A percentile compares a stretch with the other conserved stretches of the same genome.
Evolutionary conservation across 2,329 filamentous ascomycete species (phyloP).

Genomic region (Tolypocladium nubicola): DNA sequence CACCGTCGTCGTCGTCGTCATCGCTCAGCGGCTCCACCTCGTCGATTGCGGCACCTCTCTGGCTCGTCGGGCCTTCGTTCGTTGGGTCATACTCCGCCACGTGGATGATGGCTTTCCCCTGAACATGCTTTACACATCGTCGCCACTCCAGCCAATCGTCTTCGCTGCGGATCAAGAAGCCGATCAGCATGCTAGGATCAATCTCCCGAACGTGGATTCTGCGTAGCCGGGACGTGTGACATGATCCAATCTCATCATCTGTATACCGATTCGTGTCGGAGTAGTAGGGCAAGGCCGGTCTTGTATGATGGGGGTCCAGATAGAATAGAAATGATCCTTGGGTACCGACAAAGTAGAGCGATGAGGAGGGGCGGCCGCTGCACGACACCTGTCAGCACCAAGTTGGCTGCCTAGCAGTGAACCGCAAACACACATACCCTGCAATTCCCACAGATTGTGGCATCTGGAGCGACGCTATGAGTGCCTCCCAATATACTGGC

Average conservation of each 20-base stretch:
- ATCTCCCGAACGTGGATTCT: slow-evolving; percentile 80
- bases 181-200: slow-evolving; percentile 97
- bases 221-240: slow-evolving; percentile 77
- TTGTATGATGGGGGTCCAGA: slow-evolving; percentile 84
- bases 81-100: slow-evolving; percentile 62
- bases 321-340: slow-evolving; percentile 79
- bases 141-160: slow-evolving; percentile 82
- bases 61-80: slow-evolving; percentile 37
- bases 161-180: slow-evolving; percentile 75
- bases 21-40: slow-evolving; percentile 87
- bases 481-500: slow-evolving; percentile 88
- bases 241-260: slow-evolving; percentile 65
- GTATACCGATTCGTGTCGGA: slow-evolving; percentile 48
- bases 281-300: slow-evolving; percentile 58
- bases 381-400: neutral
- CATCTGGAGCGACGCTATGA: slow-evolving; percentile 75
- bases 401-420: neutral
- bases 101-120: slow-evolving; percentile 78
- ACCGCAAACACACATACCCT: slow-evolving; percentile 48
- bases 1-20: slow-evolving; percentile 46
- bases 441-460: slow-evolving; percentile 93
- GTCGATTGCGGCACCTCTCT: slow-evolving; percentile 66
- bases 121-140: slow-evolving; percentile 58
- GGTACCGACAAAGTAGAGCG: slow-evolving; percentile 52
- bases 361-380: slow-evolving; percentile 85